Conservation (phyloP, 768 basidiomycete genomes). For the Macrolepiota fuliginosa region DNA sequence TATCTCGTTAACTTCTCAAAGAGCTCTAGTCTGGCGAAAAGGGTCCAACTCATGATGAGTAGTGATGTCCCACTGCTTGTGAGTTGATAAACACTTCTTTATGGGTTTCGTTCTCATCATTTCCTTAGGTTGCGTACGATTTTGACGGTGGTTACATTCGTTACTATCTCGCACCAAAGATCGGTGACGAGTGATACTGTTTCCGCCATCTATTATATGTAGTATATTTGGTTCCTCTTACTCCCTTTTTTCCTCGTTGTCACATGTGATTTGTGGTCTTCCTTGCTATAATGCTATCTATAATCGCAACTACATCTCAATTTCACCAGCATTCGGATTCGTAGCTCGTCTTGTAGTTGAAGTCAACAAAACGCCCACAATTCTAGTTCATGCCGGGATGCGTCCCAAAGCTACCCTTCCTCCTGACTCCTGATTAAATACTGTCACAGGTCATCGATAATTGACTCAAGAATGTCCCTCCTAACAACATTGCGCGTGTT, state of each 20-base stretch:
- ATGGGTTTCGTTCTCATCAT: background rate
- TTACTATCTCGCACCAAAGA: constrained; percentile 19
- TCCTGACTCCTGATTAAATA: no score
- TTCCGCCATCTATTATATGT: background rate
- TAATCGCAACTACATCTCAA: no score
- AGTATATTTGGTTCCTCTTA: background rate
- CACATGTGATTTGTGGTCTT: no score
- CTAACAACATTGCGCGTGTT: no score
- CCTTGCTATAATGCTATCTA: no score
- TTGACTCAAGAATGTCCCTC: no score
- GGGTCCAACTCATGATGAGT: constrained; percentile 84
- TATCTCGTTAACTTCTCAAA: constrained; percentile 98
- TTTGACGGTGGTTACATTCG: constrained; percentile 16
- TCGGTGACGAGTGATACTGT: constrained; percentile 13
- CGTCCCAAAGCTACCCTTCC: no score
- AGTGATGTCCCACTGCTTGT: constrained; percentile 90
- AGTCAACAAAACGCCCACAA: no score
- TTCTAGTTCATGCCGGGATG: no score
- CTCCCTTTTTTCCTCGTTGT: background rate
- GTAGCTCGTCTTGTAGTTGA: no score
- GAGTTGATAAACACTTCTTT: constrained; percentile 22
- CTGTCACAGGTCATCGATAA: no score
- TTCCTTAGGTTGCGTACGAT: constrained; percentile 17
- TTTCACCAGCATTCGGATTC: no score
- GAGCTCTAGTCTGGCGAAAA: constrained; percentile 68